Base-by-base conservation (phyloP, 2,329 filamentous ascomycete species). In the Moelleriella libera region DNA sequence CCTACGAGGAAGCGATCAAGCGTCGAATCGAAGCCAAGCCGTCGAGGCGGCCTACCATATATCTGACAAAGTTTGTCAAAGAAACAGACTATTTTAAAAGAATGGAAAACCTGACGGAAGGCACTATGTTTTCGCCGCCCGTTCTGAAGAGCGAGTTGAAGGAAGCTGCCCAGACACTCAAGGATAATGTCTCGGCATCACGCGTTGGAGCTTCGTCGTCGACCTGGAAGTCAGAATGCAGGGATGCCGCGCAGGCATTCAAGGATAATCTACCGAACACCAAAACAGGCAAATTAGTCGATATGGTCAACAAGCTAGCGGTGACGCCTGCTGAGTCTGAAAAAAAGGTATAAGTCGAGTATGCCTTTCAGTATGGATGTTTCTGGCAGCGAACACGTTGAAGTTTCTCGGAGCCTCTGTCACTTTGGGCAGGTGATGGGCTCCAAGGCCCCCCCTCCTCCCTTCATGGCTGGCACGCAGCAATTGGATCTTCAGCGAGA, bases 1-100 rank as follows among this genome's bases (percentile, higher is more conserved):
- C 90, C 0, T 96, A 94, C 60, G 80, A 86, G 58, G 59, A 60
- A 21, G 78, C 85, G 51, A 87, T 96, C 65, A 77, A 92, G 30
- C 76, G 83, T 49, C 76, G 82, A 12, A 90, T 96, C 56, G 67
- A 64, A 54, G 57, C 67, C 30, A 68, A 64, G 49, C 61, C 66
- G 29, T 59, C 63, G 12, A 58, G 65, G 43, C 61, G 63, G 46
- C 66, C 69, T 11, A 64, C 66, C 11, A 63, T 76, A 45, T 78
- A 74, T 53, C 60, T 73, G 50, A 77, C 70, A 44, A 67, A 64
- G 43, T 66, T 71, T 44, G 66, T 76, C 43, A 66, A 67, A 47
- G 67, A 71, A 48, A 66, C 65, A 47, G 64, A 69, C 45, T 61
- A 58, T 47, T 59, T 67, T 48, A 64, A 63, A 53, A 58, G 55